phyloP scores from a whole-genome alignment of 495 filamentous ascomycete genomes.

The Xylaria scruposa region DNA sequence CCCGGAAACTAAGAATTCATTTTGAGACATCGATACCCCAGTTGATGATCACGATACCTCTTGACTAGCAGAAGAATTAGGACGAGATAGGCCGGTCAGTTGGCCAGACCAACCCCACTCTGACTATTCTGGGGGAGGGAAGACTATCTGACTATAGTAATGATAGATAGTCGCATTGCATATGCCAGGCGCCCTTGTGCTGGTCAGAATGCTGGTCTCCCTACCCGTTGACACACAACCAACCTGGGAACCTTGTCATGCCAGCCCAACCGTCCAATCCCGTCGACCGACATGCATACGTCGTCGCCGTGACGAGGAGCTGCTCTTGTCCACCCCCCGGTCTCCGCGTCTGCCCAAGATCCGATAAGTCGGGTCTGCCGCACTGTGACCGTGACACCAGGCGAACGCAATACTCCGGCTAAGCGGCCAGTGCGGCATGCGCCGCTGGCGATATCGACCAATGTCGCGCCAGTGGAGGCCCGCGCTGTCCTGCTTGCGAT shows the following conservation, averaged over 20 bases:
- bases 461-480: conserved; percentile 21
- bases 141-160: conserved; percentile 22
- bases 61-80: not conserved
- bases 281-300: conserved; percentile 22
- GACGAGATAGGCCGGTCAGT: conserved; percentile 4
- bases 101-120: conserved; percentile 27
- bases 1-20: not conserved
- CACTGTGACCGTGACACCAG: conserved; percentile 42
- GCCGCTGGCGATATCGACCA: conserved; percentile 30
- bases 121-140: conserved; percentile 11
- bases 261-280: conserved; percentile 22
- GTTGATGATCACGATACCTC: conserved; percentile 3
- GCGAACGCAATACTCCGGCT: conserved; percentile 31
- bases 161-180: conserved; percentile 27
- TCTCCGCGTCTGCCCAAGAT: conserved; percentile 21
- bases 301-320: conserved; percentile 37
- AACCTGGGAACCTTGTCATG: conserved; percentile 11
- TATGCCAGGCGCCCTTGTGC: conserved; percentile 25
- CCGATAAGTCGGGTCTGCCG: conserved; percentile 41
- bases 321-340: conserved; percentile 19
- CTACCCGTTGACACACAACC: conserved; percentile 20
- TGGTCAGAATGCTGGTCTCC: not conserved
- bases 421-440: conserved; percentile 36
- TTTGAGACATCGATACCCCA: not conserved
- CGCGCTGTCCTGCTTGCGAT: conserved; percentile 6